A percentile compares a stretch with the other conserved stretches of the same genome.
phyloP scores from a whole-genome alignment of 139 green algal genomes.

The Tetraselmis chui region DNA sequence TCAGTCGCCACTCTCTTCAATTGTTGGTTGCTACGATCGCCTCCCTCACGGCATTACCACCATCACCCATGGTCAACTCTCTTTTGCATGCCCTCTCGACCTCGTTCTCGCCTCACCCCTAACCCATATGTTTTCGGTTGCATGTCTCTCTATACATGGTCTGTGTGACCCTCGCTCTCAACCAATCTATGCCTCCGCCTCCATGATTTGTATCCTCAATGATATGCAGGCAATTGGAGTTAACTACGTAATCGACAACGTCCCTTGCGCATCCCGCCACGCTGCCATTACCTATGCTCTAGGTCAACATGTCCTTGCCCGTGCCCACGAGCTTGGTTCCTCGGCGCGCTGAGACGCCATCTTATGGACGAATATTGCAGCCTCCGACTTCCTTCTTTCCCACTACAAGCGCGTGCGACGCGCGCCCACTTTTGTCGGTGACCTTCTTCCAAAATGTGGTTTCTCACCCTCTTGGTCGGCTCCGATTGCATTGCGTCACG shows the following conservation, averaged over 20 bases:
- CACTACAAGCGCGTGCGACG: background rate
- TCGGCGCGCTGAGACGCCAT: background rate
- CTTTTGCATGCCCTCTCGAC: too few relatives aligned
- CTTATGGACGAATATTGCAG: background rate
- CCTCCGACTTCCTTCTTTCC: background rate
- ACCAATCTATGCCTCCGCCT: too few relatives aligned
- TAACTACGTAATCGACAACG: background rate
- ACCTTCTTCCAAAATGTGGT: background rate
- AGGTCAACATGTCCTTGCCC: background rate
- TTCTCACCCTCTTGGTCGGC: background rate
- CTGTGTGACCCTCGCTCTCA: too few relatives aligned
- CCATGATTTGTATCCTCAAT: too few relatives aligned
- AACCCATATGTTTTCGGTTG: too few relatives aligned
- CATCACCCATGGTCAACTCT: too few relatives aligned
- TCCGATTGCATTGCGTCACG: background rate
- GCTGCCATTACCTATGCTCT: background rate
- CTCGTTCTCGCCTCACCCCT: too few relatives aligned
- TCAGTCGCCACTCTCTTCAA: too few relatives aligned
- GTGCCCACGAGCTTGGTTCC: background rate
- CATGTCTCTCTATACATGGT: too few relatives aligned
- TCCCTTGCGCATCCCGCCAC: background rate
- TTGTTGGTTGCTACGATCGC: too few relatives aligned
- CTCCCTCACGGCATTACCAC: too few relatives aligned
- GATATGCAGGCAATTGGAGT: too few relatives aligned
- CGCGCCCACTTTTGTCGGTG: background rate